phyloP scores from a whole-genome alignment of 2,329 filamentous ascomycete species.

The Lecanosticta acicola region DNA sequence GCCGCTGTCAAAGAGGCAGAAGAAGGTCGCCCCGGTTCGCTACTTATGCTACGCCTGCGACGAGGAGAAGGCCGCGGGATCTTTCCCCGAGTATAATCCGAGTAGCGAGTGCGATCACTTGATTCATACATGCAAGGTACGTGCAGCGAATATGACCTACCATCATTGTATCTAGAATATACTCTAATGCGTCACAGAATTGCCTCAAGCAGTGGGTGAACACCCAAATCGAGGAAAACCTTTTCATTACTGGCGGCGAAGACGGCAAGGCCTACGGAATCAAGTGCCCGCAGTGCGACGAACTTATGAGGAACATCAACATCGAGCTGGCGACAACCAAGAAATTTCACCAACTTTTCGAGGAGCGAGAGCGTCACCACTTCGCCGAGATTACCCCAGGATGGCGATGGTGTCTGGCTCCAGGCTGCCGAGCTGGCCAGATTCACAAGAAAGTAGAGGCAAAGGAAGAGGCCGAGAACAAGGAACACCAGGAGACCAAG shows the following conservation, averaged over 20 bases:
- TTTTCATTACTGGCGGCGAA: conserved; percentile 12
- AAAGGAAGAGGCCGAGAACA: conserved; percentile 1
- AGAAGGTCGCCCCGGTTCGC: not conserved
- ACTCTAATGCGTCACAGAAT: not conserved
- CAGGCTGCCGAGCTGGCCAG: conserved; percentile 49
- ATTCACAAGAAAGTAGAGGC: conserved; percentile 27
- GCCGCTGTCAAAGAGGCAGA: conserved; percentile 3
- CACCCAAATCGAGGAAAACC: conserved; percentile 21
- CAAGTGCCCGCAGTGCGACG: conserved; percentile 48
- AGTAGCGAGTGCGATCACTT: conserved; percentile 34
- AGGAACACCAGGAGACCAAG: not conserved
- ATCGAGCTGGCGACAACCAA: conserved; percentile 43
- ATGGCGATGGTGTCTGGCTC: conserved; percentile 50
- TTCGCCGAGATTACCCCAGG: conserved; percentile 28
- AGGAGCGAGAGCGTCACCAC: conserved; percentile 24
- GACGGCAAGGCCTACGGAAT: conserved; percentile 41
- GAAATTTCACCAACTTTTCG: conserved; percentile 36
- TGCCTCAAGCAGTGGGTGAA: conserved; percentile 37
- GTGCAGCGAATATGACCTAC: too few relatives aligned
- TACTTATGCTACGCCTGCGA: conserved; percentile 24
- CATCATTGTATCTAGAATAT: not conserved
- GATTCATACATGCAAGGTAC: conserved; percentile 32
- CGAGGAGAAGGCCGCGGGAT: conserved; percentile 8
- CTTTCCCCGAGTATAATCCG: conserved; percentile 34
- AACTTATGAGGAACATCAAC: conserved; percentile 40